phyloP scores from a whole-genome alignment of 306 rosid species.

The Cyamopsis tetragonoloba region DNA sequence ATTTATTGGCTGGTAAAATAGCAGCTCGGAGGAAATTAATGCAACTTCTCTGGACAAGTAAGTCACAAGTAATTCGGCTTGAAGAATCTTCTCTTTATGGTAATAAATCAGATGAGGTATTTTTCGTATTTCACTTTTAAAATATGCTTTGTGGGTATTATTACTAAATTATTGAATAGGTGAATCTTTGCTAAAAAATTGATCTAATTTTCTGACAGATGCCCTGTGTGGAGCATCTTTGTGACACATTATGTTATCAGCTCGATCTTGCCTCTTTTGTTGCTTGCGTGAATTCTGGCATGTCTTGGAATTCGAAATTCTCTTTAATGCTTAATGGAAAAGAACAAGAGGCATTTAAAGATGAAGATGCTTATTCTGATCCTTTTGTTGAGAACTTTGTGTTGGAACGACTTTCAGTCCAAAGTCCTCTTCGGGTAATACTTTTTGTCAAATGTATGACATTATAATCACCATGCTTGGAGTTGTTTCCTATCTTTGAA shows the following conservation, averaged over 20 bases:
- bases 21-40: slow-evolving; percentile 72
- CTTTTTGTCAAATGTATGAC: slow-evolving; percentile 18
- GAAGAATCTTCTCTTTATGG: slow-evolving; percentile 84
- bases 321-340: slow-evolving; percentile 63
- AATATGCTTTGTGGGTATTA: slow-evolving; percentile 34
- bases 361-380: slow-evolving; percentile 56
- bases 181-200: slow-evolving; percentile 22
- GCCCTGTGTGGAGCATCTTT: slow-evolving; percentile 88
- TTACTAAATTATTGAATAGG: slow-evolving; percentile 19
- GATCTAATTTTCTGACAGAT: slow-evolving; percentile 50
- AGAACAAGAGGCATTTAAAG: slow-evolving; percentile 46
- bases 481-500: slow-evolving; percentile 12
- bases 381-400: slow-evolving; percentile 92
- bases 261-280: slow-evolving; percentile 95
- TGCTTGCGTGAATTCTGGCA: slow-evolving; percentile 88
- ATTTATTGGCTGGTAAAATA: slow-evolving; percentile 75
- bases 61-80: slow-evolving; percentile 68
- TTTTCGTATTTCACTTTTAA: slow-evolving; percentile 35
- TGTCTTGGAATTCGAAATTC: slow-evolving; percentile 70
- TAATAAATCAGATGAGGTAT: slow-evolving; percentile 83
- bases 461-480: slow-evolving; percentile 15
- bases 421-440: slow-evolving; percentile 95
- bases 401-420: slow-evolving; percentile 91
- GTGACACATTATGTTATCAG: slow-evolving; percentile 82
- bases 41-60: slow-evolving; percentile 91